phyloP scores from a whole-genome alignment of 305 asterid species.

The Caryopteris hybrid region DNA sequence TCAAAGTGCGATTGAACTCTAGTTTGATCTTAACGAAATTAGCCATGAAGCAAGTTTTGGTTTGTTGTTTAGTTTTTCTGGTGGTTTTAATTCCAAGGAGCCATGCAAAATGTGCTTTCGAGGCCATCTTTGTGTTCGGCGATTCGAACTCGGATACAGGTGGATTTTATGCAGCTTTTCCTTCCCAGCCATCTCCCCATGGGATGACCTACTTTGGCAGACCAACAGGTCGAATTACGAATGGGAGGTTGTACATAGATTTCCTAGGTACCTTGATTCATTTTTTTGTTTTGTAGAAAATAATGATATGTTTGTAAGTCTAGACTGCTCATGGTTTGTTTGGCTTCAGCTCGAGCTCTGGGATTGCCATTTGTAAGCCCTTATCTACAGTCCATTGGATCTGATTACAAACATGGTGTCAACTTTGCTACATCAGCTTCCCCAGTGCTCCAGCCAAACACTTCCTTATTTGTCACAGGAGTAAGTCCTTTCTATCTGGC shows the following conservation, averaged over 20 bases:
- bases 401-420: conserved; percentile 38
- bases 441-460: conserved; percentile 23
- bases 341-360: conserved; percentile 31
- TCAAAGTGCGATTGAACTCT: too few species aligned
- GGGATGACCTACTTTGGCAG: conserved; percentile 58
- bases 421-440: conserved; percentile 37
- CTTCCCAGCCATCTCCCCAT: conserved; percentile 40
- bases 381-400: conserved; percentile 41
- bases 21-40: too few species aligned
- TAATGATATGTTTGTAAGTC: too few species aligned
- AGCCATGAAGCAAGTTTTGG: too few species aligned
- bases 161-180: conserved; percentile 55
- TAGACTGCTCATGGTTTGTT: too few species aligned
- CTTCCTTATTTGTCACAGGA: conserved; percentile 23
- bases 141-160: conserved; percentile 64
- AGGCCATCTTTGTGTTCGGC: conserved; percentile 55
- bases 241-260: conserved; percentile 48
- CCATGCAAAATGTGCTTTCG: conserved; percentile 37
- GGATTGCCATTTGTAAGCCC: conserved; percentile 41
- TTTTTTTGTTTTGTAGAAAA: not conserved
- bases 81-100: not conserved
- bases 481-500: conserved; percentile 38
- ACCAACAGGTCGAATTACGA: conserved; percentile 42
- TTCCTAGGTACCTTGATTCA: conserved; percentile 45
- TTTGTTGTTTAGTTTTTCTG: too few species aligned